Percentiles rank a stretch among this genome's conserved stretches.
Evolutionary conservation across 331 rosid genomes (phyloP).

Genomic region (Quercus phellos): DNA sequence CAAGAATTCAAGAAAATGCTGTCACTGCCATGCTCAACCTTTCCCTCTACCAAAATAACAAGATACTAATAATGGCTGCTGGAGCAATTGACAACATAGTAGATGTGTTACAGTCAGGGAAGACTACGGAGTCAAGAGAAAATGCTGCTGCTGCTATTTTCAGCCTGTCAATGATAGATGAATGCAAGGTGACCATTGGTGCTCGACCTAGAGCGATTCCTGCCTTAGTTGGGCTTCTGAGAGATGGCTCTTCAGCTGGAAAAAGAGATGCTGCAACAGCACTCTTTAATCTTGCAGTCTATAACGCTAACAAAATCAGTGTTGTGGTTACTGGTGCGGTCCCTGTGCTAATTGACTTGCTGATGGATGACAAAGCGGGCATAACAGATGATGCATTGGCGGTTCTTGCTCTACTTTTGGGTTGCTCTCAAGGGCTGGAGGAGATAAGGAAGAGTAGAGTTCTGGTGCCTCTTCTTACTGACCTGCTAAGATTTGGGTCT

Average conservation of each 20-base stretch:
- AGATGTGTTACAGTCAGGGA: constrained; percentile 65
- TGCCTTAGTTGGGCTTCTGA: constrained; percentile 70
- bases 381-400: constrained; percentile 74
- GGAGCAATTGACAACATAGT: constrained; percentile 78
- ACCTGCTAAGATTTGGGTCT: constrained; percentile 85
- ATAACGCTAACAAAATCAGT: constrained; percentile 57
- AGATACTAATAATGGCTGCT: constrained; percentile 71
- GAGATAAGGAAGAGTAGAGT: constrained; percentile 63
- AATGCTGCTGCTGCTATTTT: constrained; percentile 85
- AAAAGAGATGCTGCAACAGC: constrained; percentile 86
- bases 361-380: constrained; percentile 80
- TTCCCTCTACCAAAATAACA: constrained; percentile 79
- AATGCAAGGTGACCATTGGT: constrained; percentile 67
- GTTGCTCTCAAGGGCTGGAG: constrained; percentile 62
- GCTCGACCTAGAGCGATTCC: constrained; percentile 56
- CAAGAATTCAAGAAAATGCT: constrained; percentile 78
- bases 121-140: constrained; percentile 83
- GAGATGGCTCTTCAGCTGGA: constrained; percentile 72
- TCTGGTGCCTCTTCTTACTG: constrained; percentile 69
- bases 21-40: constrained; percentile 86
- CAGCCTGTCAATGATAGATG: constrained; percentile 74
- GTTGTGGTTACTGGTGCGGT: constrained; percentile 56
- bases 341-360: constrained; percentile 53
- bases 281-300: constrained; percentile 65
- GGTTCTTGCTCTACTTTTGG: constrained; percentile 62